Conservation (phyloP, 2,329 filamentous ascomycete species). For the Albifimbria verrucaria region DNA sequence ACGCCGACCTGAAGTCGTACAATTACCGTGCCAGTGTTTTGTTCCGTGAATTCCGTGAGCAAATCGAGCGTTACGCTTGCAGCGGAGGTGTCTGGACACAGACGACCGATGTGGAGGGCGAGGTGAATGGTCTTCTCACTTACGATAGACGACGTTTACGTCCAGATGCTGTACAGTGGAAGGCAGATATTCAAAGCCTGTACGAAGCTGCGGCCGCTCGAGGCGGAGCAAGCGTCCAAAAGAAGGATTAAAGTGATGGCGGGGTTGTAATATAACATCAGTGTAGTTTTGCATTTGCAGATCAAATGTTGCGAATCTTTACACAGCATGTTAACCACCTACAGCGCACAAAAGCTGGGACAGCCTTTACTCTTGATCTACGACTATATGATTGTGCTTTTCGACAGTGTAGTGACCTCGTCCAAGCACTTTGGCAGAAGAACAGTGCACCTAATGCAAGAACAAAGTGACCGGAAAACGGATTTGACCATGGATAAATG, state of each 20-base stretch:
- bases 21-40: slow-evolving; percentile 63
- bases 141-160: slow-evolving; percentile 63
- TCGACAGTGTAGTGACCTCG: too few relatives aligned
- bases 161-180: slow-evolving; percentile 56
- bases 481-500: too few relatives aligned
- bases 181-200: slow-evolving; percentile 53
- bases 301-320: too few relatives aligned
- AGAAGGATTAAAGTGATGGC: not conserved
- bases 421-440: too few relatives aligned
- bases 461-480: too few relatives aligned
- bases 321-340: too few relatives aligned
- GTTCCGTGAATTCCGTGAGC: slow-evolving; percentile 58
- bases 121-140: slow-evolving; percentile 69
- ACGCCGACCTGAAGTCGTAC: slow-evolving; percentile 54
- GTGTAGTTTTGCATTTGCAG: too few relatives aligned
- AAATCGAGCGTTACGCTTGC: slow-evolving; percentile 59
- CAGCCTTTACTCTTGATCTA: too few relatives aligned
- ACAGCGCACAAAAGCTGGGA: too few relatives aligned
- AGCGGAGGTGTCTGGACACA: slow-evolving; percentile 70
- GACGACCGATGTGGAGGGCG: slow-evolving; percentile 71
- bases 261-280: too few relatives aligned
- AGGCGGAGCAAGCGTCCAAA: slow-evolving; percentile 8
- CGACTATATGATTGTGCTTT: too few relatives aligned
- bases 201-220: slow-evolving; percentile 50
- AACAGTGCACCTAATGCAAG: too few relatives aligned